These are phyloP conservation scores for Gloeostereum incarnatum DNA, from an alignment of 768 basidiomycete genomes.

Conservation along the genomic window DNA sequence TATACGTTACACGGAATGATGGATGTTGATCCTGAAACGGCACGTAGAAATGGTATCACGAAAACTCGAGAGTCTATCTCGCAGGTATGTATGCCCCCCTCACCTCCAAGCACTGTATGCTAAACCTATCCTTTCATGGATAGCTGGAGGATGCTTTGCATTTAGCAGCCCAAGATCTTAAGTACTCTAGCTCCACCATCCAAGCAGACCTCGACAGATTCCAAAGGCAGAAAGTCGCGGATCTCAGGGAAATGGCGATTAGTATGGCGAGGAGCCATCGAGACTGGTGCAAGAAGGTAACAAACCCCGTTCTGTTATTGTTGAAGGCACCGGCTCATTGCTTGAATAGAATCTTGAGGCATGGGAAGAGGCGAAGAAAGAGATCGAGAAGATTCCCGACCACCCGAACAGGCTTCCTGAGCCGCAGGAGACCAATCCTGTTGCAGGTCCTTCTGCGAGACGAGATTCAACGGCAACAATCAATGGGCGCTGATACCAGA, in stretches of 20 bases:
- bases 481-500: slow-evolving; percentile 40
- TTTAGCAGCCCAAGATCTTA: slow-evolving; percentile 85
- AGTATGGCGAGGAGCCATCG: slow-evolving; percentile 83
- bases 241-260: slow-evolving; percentile 89
- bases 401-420: slow-evolving; percentile 72
- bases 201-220: slow-evolving; percentile 97
- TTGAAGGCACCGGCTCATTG: slow-evolving; percentile 8
- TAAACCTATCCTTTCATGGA: slow-evolving; percentile 9
- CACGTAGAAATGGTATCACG: slow-evolving; percentile 84
- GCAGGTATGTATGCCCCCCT: slow-evolving; percentile 46
- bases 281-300: slow-evolving; percentile 95
- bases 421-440: slow-evolving; percentile 22
- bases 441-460: slow-evolving; percentile 28
- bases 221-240: slow-evolving; percentile 97
- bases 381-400: slow-evolving; percentile 83
- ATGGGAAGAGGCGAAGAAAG: slow-evolving; percentile 94
- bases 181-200: slow-evolving; percentile 93
- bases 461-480: slow-evolving; percentile 66
- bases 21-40: slow-evolving; percentile 97
- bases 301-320: slow-evolving; percentile 3
- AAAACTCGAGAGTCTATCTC: slow-evolving; percentile 93
- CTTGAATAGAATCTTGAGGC: slow-evolving; percentile 78
- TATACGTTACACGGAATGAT: slow-evolving; percentile 98
- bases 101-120: background rate
- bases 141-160: slow-evolving; percentile 96